Percentiles rank a stretch among this genome's conserved stretches.
These are phyloP conservation scores for Arachnomyces sp. DNA, from an alignment of 2,329 filamentous ascomycete species.

Conservation along the genomic window DNA sequence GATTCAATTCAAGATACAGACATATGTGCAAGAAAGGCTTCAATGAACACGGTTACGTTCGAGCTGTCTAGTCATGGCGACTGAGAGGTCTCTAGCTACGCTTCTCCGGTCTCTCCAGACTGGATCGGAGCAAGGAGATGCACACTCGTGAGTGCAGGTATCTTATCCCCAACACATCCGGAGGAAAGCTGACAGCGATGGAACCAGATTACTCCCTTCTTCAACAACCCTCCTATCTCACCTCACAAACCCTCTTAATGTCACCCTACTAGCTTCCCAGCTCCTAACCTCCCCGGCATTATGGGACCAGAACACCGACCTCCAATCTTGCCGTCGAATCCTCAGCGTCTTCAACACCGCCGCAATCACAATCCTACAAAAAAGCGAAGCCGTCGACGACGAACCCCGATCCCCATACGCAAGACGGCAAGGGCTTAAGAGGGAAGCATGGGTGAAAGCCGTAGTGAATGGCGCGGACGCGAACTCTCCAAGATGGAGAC, in stretches of 20 bases:
- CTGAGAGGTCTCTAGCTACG: slow-evolving; percentile 54
- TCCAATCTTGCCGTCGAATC: slow-evolving; percentile 49
- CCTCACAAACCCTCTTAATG: slow-evolving; percentile 55
- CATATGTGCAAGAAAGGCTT: not conserved
- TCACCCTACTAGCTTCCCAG: slow-evolving; percentile 54
- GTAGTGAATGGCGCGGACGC: slow-evolving; percentile 55
- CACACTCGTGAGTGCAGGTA: slow-evolving; percentile 46
- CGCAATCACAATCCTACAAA: slow-evolving; percentile 45
- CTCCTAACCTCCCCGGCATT: slow-evolving; percentile 52
- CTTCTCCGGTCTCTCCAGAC: slow-evolving; percentile 55
- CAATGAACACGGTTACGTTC: slow-evolving; percentile 4
- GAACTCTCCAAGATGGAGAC: slow-evolving; percentile 66
- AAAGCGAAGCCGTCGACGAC: slow-evolving; percentile 33
- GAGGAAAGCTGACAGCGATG: slow-evolving; percentile 8
- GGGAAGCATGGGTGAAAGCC: slow-evolving; percentile 53
- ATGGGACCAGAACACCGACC: slow-evolving; percentile 48
- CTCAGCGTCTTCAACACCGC: slow-evolving; percentile 57
- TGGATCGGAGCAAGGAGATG: slow-evolving; percentile 52
- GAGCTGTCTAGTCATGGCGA: slow-evolving; percentile 40
- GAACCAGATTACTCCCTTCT: slow-evolving; percentile 44
- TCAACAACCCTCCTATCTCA: slow-evolving; percentile 40
- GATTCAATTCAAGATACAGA: too few relatives aligned
- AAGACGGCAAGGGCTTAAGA: slow-evolving; percentile 44
- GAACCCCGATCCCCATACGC: slow-evolving; percentile 25
- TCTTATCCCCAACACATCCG: slow-evolving; percentile 11